phyloP scores from a whole-genome alignment of 2,329 filamentous ascomycete species.

The Microthyrium microscopicum region DNA sequence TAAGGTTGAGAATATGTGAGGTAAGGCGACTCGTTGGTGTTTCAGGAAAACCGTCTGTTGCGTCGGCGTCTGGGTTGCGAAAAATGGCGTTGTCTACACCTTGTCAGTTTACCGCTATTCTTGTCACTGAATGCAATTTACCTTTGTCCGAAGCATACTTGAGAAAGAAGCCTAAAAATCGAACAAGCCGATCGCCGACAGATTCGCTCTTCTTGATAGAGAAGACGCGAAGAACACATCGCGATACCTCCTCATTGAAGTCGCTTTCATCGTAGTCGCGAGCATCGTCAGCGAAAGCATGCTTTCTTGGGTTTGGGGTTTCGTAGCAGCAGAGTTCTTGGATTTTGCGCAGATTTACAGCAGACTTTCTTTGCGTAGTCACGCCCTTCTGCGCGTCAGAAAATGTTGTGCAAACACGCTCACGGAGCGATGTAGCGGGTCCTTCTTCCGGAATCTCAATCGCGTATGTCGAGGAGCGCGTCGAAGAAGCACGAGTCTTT shows the following conservation, averaged over 20 bases:
- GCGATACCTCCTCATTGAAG: constrained; percentile 72
- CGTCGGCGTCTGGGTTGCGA: constrained; percentile 37
- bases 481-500: constrained; percentile 24
- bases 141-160: constrained; percentile 48
- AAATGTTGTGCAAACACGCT: constrained; percentile 46
- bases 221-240: constrained; percentile 69
- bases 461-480: constrained; percentile 23
- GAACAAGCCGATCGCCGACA: constrained; percentile 69
- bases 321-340: constrained; percentile 66
- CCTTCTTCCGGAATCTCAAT: constrained; percentile 52
- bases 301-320: constrained; percentile 12
- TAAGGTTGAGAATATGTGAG: constrained; percentile 52
- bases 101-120: background rate
- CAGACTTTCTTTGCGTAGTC: constrained; percentile 76
- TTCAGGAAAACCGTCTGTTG: constrained; percentile 56
- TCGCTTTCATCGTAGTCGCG: constrained; percentile 65
- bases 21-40: constrained; percentile 72
- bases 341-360: constrained; percentile 73
- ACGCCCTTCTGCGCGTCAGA: constrained; percentile 65
- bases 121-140: constrained; percentile 12
- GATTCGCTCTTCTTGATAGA: constrained; percentile 82
- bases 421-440: constrained; percentile 52
- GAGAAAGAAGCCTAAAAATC: constrained; percentile 78
- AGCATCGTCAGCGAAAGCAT: constrained; percentile 7
- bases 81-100: constrained; percentile 17